These are phyloP conservation scores for Arxiozyma heterogenica DNA, from an alignment of 1,139 yeast genomes.

Conservation along the genomic window DNA sequence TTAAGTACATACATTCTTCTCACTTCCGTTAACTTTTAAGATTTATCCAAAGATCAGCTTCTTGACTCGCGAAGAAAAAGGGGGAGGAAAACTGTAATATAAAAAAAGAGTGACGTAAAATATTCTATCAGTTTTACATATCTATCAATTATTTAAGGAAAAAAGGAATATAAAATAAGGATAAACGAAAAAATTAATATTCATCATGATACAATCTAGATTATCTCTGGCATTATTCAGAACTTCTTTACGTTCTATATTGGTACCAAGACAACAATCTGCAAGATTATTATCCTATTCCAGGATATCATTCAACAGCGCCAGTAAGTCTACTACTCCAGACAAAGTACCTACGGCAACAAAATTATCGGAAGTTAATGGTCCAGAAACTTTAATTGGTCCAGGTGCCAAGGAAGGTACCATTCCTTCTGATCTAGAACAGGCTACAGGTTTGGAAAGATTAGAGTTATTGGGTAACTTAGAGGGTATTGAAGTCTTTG, in stretches of 20 bases:
- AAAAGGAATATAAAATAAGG: too few relatives aligned
- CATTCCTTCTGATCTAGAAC: slow-evolving; percentile 89
- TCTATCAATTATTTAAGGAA: too few relatives aligned
- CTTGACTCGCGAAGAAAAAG: too few relatives aligned
- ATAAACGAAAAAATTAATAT: neutral
- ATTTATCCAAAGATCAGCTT: too few relatives aligned
- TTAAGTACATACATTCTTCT: too few relatives aligned
- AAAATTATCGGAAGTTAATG: slow-evolving; percentile 67
- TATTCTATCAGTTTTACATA: too few relatives aligned
- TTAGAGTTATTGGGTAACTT: slow-evolving; percentile 86
- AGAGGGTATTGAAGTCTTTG: slow-evolving; percentile 95
- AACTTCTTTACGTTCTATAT: neutral
- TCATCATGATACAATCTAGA: neutral
- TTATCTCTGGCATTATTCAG: neutral
- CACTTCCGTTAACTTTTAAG: too few relatives aligned
- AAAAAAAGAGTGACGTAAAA: too few relatives aligned
- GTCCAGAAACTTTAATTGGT: slow-evolving; percentile 76
- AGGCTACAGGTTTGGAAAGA: slow-evolving; percentile 98
- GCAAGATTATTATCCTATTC: neutral
- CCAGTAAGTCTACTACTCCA: slow-evolving; percentile 8
- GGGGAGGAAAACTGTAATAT: too few relatives aligned
- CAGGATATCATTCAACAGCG: neutral
- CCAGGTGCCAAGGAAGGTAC: slow-evolving; percentile 78
- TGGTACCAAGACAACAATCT: neutral
- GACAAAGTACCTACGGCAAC: slow-evolving; percentile 41